Conservation (phyloP, 257 asterid species). For the Nicotiana undulata region DNA sequence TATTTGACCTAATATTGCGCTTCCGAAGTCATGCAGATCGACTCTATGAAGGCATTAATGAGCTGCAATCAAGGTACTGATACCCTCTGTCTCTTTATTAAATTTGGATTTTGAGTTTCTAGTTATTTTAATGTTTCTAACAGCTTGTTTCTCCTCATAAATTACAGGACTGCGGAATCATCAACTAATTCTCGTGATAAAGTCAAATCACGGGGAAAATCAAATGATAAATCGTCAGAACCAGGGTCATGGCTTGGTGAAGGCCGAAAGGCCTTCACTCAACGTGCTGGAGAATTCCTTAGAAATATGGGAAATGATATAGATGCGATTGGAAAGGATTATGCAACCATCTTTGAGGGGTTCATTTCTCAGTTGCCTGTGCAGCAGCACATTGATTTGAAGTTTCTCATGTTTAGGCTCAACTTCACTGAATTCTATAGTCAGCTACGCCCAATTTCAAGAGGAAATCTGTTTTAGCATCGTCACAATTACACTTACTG, state of each 20-base stretch:
- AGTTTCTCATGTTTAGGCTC: slow-evolving; percentile 87
- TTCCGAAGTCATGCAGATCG: slow-evolving; percentile 89
- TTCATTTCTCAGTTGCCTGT: slow-evolving; percentile 83
- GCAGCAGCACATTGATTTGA: slow-evolving; percentile 82
- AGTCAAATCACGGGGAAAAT: slow-evolving; percentile 36
- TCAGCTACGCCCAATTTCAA: slow-evolving; percentile 40
- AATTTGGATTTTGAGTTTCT: slow-evolving; percentile 2
- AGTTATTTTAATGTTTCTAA: not conserved
- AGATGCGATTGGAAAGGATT: slow-evolving; percentile 71
- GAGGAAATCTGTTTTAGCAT: slow-evolving; percentile 36
- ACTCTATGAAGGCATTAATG: slow-evolving; percentile 85
- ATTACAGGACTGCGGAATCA: slow-evolving; percentile 50
- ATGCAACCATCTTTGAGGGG: slow-evolving; percentile 74
- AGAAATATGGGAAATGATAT: slow-evolving; percentile 67
- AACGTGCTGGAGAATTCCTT: slow-evolving; percentile 81
- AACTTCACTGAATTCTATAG: slow-evolving; percentile 92
- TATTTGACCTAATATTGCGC: slow-evolving; percentile 80
- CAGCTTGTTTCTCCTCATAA: slow-evolving; percentile 9
- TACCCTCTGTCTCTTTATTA: not conserved
- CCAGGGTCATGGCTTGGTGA: slow-evolving; percentile 81
- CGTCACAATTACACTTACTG: not conserved
- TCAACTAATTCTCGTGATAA: slow-evolving; percentile 41
- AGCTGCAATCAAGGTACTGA: slow-evolving; percentile 80
- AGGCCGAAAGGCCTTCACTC: slow-evolving; percentile 86
- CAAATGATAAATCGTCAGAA: slow-evolving; percentile 50